Evolutionary conservation across 306 rosid genomes (phyloP).

Genomic region (Trifolium dubium): DNA sequence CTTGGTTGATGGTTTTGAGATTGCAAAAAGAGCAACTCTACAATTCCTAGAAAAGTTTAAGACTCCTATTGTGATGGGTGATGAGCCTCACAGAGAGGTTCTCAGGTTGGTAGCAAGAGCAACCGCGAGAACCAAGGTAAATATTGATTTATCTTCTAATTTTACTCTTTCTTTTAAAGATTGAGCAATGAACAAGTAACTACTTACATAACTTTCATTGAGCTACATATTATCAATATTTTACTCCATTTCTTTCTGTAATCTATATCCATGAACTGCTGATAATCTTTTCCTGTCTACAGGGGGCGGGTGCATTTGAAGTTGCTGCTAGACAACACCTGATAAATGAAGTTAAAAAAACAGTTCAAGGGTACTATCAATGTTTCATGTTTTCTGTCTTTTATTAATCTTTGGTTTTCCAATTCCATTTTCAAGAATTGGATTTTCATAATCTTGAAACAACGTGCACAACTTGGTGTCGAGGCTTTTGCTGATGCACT

Average conservation of each 20-base stretch:
- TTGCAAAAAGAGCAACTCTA: conserved; percentile 88
- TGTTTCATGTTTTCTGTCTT: not conserved
- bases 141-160: not conserved
- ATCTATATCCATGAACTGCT: too few species aligned
- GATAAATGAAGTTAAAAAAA: conserved; percentile 83
- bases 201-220: not conserved
- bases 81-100: conserved; percentile 88
- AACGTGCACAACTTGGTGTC: conserved; percentile 95
- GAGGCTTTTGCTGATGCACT: conserved; percentile 96
- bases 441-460: conserved; percentile 46
- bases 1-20: conserved; percentile 99
- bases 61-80: conserved; percentile 84
- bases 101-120: conserved; percentile 95
- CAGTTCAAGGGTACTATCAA: conserved; percentile 79
- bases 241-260: too few species aligned
- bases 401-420: too few species aligned
- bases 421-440: not conserved
- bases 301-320: conserved; percentile 76
- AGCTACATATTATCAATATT: not conserved
- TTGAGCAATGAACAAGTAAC: not conserved
- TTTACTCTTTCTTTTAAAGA: too few species aligned
- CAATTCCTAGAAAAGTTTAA: conserved; percentile 87
- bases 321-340: conserved; percentile 92
- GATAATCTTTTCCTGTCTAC: too few species aligned
- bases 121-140: conserved; percentile 88